A percentile compares a stretch with the other conserved stretches of the same genome.
Conservation (phyloP, 2,329 filamentous ascomycete genomes). For the Davidsoniella virescens region DNA sequence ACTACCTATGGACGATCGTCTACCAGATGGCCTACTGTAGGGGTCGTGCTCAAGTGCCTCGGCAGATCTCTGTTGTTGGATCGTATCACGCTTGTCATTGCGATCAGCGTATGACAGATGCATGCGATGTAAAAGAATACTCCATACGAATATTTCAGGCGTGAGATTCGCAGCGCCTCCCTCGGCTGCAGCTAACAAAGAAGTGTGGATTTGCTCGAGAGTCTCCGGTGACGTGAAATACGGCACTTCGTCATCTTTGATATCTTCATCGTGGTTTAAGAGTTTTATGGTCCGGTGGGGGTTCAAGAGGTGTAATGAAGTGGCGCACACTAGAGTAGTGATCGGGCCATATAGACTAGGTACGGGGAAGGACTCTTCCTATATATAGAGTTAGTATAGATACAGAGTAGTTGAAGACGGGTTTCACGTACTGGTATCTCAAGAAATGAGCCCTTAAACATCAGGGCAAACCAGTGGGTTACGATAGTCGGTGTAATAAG, state of each 20-base stretch:
- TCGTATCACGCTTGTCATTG: slow-evolving; percentile 41
- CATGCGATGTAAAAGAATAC: slow-evolving; percentile 55
- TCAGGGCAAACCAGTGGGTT: slow-evolving; percentile 18
- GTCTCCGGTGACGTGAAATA: slow-evolving; percentile 57
- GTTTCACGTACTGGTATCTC: slow-evolving; percentile 39
- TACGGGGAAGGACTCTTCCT: slow-evolving; percentile 10
- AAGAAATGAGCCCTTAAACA: slow-evolving; percentile 54
- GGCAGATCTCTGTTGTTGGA: slow-evolving; percentile 41
- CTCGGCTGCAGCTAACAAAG: slow-evolving; percentile 46
- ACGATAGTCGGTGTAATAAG: slow-evolving; percentile 4
- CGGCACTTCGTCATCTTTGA: slow-evolving; percentile 23
- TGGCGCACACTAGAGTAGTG: slow-evolving; percentile 51
- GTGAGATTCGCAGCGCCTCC: slow-evolving; percentile 44
- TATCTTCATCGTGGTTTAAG: slow-evolving; percentile 33
- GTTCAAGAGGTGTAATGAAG: slow-evolving; percentile 59
- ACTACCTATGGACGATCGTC: slow-evolving; percentile 44
- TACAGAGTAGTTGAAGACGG: not conserved
- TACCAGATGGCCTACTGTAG: slow-evolving; percentile 25
- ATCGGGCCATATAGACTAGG: slow-evolving; percentile 12
- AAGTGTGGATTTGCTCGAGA: slow-evolving; percentile 55
- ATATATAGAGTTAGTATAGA: not conserved
- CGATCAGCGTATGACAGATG: slow-evolving; percentile 45
- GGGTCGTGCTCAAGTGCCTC: slow-evolving; percentile 34
- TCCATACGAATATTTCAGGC: slow-evolving; percentile 69
- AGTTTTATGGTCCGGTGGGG: slow-evolving; percentile 41